Evolutionary conservation across 2,329 filamentous ascomycete genomes (phyloP).

Genomic region (Stylonectria norvegica): DNA sequence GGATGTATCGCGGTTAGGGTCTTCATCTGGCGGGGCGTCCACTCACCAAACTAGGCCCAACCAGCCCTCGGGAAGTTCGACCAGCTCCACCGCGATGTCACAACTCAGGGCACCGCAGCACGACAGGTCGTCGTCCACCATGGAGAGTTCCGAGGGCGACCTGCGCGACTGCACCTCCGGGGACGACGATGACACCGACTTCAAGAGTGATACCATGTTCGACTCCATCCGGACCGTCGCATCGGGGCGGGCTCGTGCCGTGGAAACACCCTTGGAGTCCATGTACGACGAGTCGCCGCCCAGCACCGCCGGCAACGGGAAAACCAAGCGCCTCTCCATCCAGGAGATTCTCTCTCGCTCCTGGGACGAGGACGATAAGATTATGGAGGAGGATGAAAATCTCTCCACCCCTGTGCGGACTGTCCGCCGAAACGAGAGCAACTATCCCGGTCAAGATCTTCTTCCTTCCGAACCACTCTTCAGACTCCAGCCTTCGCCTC

Average conservation of each 20-base stretch:
- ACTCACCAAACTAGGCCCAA: slow-evolving; percentile 36
- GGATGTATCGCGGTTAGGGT: slow-evolving; percentile 48
- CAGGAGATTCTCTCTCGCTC: slow-evolving; percentile 56
- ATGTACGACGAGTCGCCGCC: slow-evolving; percentile 79
- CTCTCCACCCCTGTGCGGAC: slow-evolving; percentile 49
- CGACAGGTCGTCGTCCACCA: slow-evolving; percentile 49
- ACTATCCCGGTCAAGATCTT: slow-evolving; percentile 9
- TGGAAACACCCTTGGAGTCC: slow-evolving; percentile 70
- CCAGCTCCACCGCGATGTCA: slow-evolving; percentile 42
- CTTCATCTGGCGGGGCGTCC: slow-evolving; percentile 38
- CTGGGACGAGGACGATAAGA: slow-evolving; percentile 54
- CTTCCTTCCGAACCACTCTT: slow-evolving; percentile 26
- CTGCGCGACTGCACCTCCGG: slow-evolving; percentile 60
- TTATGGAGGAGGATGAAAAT: slow-evolving; percentile 61
- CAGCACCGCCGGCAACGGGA: slow-evolving; percentile 51
- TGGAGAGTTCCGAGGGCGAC: slow-evolving; percentile 68
- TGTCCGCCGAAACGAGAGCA: slow-evolving; percentile 29
- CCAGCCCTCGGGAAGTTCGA: slow-evolving; percentile 42
- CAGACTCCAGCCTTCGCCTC: slow-evolving; percentile 29
- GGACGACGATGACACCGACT: slow-evolving; percentile 75
- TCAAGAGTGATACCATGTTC: slow-evolving; percentile 72
- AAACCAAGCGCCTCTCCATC: slow-evolving; percentile 54
- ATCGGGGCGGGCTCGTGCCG: slow-evolving; percentile 62
- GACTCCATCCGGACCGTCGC: slow-evolving; percentile 72
- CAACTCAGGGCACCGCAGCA: slow-evolving; percentile 32